Conservation (phyloP, 495 filamentous ascomycete genomes). For the Corynascus novoguineensis region DNA sequence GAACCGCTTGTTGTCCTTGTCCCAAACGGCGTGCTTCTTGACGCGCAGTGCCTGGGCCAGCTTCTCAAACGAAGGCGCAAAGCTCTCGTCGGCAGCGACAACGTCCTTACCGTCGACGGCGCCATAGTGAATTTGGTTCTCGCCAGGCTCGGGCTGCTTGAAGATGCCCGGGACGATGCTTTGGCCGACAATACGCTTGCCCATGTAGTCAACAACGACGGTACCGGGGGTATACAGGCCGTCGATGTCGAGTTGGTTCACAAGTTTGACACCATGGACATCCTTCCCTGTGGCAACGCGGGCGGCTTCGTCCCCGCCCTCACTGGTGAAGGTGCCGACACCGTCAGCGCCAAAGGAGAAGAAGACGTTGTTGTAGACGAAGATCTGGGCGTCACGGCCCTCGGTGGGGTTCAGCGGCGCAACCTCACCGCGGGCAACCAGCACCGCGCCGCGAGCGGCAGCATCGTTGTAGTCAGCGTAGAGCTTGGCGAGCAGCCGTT, state of each 20-base stretch:
- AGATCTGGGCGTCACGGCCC: conserved; percentile 88
- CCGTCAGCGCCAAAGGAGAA: conserved; percentile 98
- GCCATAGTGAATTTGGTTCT: conserved; percentile 98
- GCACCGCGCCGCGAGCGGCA: conserved; percentile 83
- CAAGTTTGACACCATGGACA: conserved; percentile 83
- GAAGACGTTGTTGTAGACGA: conserved; percentile 99
- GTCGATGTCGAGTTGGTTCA: conserved; percentile 94
- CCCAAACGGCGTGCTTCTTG: conserved; percentile 97
- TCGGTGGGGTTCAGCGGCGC: conserved; percentile 97
- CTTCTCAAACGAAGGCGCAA: conserved; percentile 80
- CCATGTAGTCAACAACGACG: conserved; percentile 93
- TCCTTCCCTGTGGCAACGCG: conserved; percentile 96
- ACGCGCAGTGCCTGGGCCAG: conserved; percentile 79
- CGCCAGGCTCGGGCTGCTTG: conserved; percentile 93
- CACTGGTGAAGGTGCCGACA: conserved; percentile 91
- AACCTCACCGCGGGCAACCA: conserved; percentile 90
- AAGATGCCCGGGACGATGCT: conserved; percentile 99
- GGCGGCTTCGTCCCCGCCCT: conserved; percentile 96
- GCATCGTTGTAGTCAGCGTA: conserved; percentile 98
- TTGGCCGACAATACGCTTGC: conserved; percentile 95
- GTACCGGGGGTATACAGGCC: conserved; percentile 94
- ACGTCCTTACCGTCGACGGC: conserved; percentile 96
- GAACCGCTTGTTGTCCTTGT: conserved; percentile 85
- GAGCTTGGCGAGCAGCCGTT: conserved; percentile 87
- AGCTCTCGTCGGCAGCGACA: conserved; percentile 80